A percentile compares a stretch with the other conserved stretches of the same genome.
These are phyloP conservation scores for Penicillium pancosmium DNA, from an alignment of 495 filamentous ascomycete genomes.

Conservation along the genomic window DNA sequence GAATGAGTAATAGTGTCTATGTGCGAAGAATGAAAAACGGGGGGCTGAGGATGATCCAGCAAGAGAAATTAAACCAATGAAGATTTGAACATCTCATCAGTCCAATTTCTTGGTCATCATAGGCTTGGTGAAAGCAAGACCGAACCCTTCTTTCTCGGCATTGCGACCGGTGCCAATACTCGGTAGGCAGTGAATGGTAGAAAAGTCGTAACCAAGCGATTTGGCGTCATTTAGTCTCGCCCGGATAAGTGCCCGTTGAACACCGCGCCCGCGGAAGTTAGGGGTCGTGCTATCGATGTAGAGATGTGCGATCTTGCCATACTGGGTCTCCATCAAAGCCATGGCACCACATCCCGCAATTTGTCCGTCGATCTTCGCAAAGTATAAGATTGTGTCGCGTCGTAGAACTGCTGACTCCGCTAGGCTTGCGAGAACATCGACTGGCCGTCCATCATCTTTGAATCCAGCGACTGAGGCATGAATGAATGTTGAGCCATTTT, in stretches of 20 bases:
- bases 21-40: background rate
- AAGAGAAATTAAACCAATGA: background rate
- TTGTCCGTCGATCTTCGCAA: slow-evolving; percentile 17
- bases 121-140: slow-evolving; percentile 24
- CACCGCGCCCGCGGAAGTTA: slow-evolving; percentile 20
- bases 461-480: slow-evolving; percentile 20
- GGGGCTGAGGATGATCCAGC: background rate
- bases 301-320: slow-evolving; percentile 20
- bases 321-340: slow-evolving; percentile 20
- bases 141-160: slow-evolving; percentile 24
- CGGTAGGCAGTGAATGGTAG: slow-evolving; percentile 17
- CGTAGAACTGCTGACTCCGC: slow-evolving; percentile 18
- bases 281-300: slow-evolving; percentile 28
- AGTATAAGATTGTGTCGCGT: slow-evolving; percentile 20
- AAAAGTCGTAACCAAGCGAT: slow-evolving; percentile 14
- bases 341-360: slow-evolving; percentile 26
- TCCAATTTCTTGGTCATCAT: slow-evolving; percentile 16
- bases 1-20: background rate
- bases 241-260: slow-evolving; percentile 19
- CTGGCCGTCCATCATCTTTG: slow-evolving; percentile 12
- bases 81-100: background rate
- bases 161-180: slow-evolving; percentile 23
- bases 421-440: slow-evolving; percentile 14
- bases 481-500: slow-evolving; percentile 8
- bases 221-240: slow-evolving; percentile 19